Evolutionary conservation across 805 yeast species (phyloP), one percentile per base, ranked within the genome.

Genomic region (Saccharomycodes ludwigii): DNA sequence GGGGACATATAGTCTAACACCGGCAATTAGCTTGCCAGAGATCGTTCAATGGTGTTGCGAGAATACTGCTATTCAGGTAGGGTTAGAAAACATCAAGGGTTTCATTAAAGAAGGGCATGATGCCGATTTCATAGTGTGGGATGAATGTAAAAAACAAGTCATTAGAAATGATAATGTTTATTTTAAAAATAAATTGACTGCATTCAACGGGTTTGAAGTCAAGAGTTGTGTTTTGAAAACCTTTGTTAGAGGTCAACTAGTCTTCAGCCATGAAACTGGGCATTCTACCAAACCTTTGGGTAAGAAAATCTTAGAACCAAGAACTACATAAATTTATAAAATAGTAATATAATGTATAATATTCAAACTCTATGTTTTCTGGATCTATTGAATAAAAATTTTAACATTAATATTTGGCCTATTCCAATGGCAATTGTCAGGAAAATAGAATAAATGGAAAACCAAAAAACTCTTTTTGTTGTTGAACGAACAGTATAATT

Each of bases 151-250:
- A 5, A 46, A 44, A 24, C 75, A 69, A 44, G 50, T 49, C 1
- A 66, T 81, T 21, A 54, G 58, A 3, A 76, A 78, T 47, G 62
- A 63, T 14, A 59, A 66, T 27, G 71, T 81, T 20, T 68, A 56
- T 42, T 88, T 81, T 63, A 85, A 83, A 44, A 88, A 86, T 62
- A 86, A 85, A 54, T 56, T 88, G 33, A 81, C 95, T 2, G 94
- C 95, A 0, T 88, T 83, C 50, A 66, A 82, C 46, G 94, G 94
- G 4, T 62, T 61, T 58, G 53, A 62, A 31, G 60, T 84, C 38
- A 58, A 54, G 24, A 96, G 97, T 16, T 65, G 74, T 37, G 93
- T 86, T 6, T 59, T 75, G 30, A 86, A 79, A 53, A 84, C 96
- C 0, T 60, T 81, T 29, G 64, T 88, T 11, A 65, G 95, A 41